Conservation (phyloP, 106 monocot genomes). For the Amphibolis antarctica region DNA sequence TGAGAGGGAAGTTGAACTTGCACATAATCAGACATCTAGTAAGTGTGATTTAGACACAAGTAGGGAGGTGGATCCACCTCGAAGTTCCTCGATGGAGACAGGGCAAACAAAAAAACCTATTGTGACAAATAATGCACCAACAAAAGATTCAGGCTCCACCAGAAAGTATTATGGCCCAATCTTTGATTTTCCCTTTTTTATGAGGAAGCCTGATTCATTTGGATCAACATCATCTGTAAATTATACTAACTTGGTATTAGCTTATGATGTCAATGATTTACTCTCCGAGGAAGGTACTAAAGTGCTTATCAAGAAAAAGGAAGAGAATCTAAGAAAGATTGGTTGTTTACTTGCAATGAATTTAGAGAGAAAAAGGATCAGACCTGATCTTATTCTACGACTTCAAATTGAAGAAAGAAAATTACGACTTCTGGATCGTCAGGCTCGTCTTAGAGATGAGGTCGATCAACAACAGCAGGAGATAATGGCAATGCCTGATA, state of each 20-base stretch:
- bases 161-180: conserved; percentile 84
- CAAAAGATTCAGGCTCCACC: conserved; percentile 28
- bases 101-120: conserved; percentile 39
- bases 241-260: conserved; percentile 45
- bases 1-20: conserved; percentile 56
- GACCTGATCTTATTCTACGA: conserved; percentile 70
- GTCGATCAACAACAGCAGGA: conserved; percentile 87
- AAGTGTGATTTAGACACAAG: conserved; percentile 33
- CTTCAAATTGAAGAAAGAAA: conserved; percentile 96
- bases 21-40: conserved; percentile 21
- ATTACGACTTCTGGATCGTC: conserved; percentile 64
- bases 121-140: conserved; percentile 12
- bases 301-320: conserved; percentile 64
- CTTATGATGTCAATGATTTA: conserved; percentile 75
- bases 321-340: conserved; percentile 65
- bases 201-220: conserved; percentile 52
- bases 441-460: conserved; percentile 76
- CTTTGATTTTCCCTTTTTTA: conserved; percentile 93
- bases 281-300: conserved; percentile 60
- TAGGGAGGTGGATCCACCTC: conserved; percentile 38
- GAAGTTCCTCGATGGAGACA: conserved; percentile 22
- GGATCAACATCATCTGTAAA: conserved; percentile 22
- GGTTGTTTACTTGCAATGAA: conserved; percentile 61
- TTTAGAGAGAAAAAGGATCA: conserved; percentile 69
- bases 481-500: conserved; percentile 89